Conservation (phyloP, 192 early-diverging fungal genomes). For the Globomyces pollinis-pini region DNA sequence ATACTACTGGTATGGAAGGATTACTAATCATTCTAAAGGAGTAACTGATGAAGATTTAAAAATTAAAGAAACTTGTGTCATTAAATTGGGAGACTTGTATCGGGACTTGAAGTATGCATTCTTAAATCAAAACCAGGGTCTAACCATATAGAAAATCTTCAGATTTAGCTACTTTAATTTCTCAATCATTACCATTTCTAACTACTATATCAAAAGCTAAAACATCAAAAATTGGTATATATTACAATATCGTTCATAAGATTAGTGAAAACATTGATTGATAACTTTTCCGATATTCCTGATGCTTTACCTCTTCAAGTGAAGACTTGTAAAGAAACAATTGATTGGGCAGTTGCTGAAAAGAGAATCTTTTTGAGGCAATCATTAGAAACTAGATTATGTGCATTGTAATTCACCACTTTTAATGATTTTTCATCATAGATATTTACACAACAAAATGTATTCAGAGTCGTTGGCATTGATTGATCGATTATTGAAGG, state of each 20-base stretch:
- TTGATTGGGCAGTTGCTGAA: conserved; percentile 84
- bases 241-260: background rate
- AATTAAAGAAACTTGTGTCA: conserved; percentile 59
- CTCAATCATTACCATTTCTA: conserved; percentile 70
- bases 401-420: conserved; percentile 4
- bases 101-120: conserved; percentile 49
- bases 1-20: conserved; percentile 10
- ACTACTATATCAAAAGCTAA: conserved; percentile 88
- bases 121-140: background rate
- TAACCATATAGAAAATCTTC: conserved; percentile 59
- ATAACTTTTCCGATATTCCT: conserved; percentile 80
- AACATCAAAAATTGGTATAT: conserved; percentile 84
- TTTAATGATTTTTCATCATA: conserved; percentile 15
- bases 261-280: conserved; percentile 71
- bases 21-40: conserved; percentile 20
- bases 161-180: conserved; percentile 74
- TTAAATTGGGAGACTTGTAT: conserved; percentile 70
- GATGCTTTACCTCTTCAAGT: conserved; percentile 85
- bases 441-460: conserved; percentile 87
- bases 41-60: conserved; percentile 40
- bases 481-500: conserved; percentile 77
- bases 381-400: conserved; percentile 80
- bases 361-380: conserved; percentile 96
- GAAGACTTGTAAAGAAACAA: conserved; percentile 84
- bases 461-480: conserved; percentile 85